Evolutionary conservation across 495 filamentous ascomycete species (phyloP), one percentile per base, ranked within the genome.

Genomic region (Penicillium nucicola): DNA sequence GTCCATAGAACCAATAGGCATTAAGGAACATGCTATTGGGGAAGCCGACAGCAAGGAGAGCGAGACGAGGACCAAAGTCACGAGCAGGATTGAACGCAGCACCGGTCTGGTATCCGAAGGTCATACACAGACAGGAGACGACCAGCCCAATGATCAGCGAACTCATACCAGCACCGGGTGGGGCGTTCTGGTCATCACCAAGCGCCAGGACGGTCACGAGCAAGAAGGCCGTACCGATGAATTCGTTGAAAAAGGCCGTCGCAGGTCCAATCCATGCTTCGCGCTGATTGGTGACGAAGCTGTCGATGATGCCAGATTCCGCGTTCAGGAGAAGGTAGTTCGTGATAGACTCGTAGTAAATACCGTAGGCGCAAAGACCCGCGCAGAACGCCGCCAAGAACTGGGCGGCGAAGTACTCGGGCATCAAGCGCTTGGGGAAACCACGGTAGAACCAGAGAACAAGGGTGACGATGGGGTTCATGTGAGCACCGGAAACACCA

Each of bases 401-500:
- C 53, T 80, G 78, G 2, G 72, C 77, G 0, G 67, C 22, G 12
- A 82, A 70, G 52, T 82, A 82, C 37, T 76, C 64, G 20, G 69
- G 56, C 50, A 74, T 73, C 35, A 70, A 67, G 11, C 62, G 50
- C 48, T 69, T 69, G 5, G 76, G 77, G 33, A 80, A 82, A 3
- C 75, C 76, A 33, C 77, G 77, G 51, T 71, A 82, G 49, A 80
- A 64, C 58, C 68, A 77, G 9, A 82, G 56, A 43, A 72, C 68
- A 15, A 72, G 58, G 8, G 77, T 80, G 19, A 81, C 68, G 17
- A 63, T 62, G 0, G 77, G 78, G 50, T 81, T 82, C 33, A 82
- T 64, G 48, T 82, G 77, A 2, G 76, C 77, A 45, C 77, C 77
- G 1, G 77, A 81, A n/a, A 80, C 67, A 51, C 76, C 77, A 66